phyloP scores from a whole-genome alignment of 768 basidiomycete species.

The Cyclocybe aegerita region DNA sequence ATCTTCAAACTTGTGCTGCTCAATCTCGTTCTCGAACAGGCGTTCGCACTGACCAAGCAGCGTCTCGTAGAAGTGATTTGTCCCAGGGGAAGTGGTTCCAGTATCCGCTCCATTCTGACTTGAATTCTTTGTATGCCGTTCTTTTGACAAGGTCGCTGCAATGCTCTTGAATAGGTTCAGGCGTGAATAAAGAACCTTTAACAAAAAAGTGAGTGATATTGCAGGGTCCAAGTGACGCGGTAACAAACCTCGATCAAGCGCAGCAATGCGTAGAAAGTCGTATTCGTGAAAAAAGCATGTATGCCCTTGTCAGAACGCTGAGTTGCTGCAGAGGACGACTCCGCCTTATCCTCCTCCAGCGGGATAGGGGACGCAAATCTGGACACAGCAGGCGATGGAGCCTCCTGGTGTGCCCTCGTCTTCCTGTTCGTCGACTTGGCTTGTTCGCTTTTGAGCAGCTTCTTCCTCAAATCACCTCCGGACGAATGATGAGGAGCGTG shows the following conservation, averaged over 20 bases:
- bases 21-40: conserved; percentile 90
- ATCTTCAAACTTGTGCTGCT: conserved; percentile 86
- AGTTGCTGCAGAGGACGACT: conserved; percentile 18
- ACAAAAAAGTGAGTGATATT: conserved; percentile 5
- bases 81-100: conserved; percentile 32
- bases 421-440: conserved; percentile 67
- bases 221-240: conserved; percentile 1
- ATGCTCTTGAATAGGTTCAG: conserved; percentile 78
- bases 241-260: conserved; percentile 79
- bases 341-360: conserved; percentile 40
- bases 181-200: conserved; percentile 79
- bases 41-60: conserved; percentile 86
- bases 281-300: conserved; percentile 83
- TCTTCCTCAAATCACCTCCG: conserved; percentile 73
- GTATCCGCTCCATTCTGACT: conserved; percentile 1
- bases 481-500: conserved; percentile 17
- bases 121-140: background rate
- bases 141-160: conserved; percentile 40
- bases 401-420: conserved; percentile 51
- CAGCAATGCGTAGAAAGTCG: conserved; percentile 81
- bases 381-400: conserved; percentile 54
- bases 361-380: conserved; percentile 62
- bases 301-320: conserved; percentile 38
- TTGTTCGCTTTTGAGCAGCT: conserved; percentile 78
- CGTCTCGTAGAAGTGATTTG: conserved; percentile 74